A percentile compares a stretch with the other conserved stretches of the same genome.
Evolutionary conservation across 768 basidiomycete genomes (phyloP).

Genomic region (Russula sp.): DNA sequence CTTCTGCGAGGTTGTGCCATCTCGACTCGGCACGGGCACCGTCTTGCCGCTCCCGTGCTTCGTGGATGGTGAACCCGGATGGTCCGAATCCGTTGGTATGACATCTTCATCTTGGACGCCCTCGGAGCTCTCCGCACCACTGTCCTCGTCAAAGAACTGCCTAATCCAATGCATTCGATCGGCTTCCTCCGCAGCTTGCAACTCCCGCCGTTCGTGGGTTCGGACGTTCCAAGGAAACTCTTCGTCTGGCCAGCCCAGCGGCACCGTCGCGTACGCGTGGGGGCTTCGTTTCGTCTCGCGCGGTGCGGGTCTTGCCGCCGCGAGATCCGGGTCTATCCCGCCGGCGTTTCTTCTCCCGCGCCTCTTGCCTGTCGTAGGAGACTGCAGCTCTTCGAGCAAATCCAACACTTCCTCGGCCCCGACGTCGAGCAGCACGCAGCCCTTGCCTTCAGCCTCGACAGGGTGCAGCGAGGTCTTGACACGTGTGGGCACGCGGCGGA

Average conservation of each 20-base stretch:
- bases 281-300: not conserved
- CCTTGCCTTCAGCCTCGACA: conserved; percentile 60
- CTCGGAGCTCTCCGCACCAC: conserved; percentile 45
- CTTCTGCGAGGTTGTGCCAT: conserved; percentile 29
- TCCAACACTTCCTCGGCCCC: conserved; percentile 39
- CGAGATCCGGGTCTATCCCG: conserved; percentile 29
- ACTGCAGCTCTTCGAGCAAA: conserved; percentile 20
- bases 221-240: conserved; percentile 75
- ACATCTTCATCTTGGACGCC: conserved; percentile 33
- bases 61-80: conserved; percentile 28
- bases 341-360: conserved; percentile 45
- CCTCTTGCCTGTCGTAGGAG: conserved; percentile 35
- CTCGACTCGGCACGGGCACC: conserved; percentile 46
- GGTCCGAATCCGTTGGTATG: conserved; percentile 30
- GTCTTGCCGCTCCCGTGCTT: conserved; percentile 53
- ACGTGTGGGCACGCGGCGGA: conserved; percentile 35
- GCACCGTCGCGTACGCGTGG: conserved; percentile 12
- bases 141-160: conserved; percentile 66
- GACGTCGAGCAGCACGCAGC: conserved; percentile 62
- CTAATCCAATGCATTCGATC: conserved; percentile 63
- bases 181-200: conserved; percentile 48
- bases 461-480: conserved; percentile 45
- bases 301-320: conserved; percentile 9
- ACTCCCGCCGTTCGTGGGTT: conserved; percentile 46
- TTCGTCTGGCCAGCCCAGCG: conserved; percentile 72